Conservation (phyloP, 1,139 yeast genomes). For the Geotrichum cucujoidarum region DNA sequence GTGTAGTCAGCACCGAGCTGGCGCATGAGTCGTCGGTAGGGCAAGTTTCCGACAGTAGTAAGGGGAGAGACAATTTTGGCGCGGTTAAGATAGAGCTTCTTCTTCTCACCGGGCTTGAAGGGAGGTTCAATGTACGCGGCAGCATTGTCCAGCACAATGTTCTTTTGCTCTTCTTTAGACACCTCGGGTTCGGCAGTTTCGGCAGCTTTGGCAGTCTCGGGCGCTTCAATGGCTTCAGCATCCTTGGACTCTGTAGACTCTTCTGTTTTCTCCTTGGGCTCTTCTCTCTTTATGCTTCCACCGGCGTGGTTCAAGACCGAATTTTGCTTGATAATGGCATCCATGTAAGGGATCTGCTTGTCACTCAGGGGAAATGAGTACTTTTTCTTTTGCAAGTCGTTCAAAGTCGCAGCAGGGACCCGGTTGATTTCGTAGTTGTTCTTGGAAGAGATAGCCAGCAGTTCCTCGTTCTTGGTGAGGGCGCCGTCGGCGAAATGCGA, state of each 20-base stretch:
- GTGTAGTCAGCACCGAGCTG: constrained; percentile 89
- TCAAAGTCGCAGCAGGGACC: constrained; percentile 50
- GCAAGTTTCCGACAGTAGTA: constrained; percentile 95
- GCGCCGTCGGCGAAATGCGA: constrained; percentile 51
- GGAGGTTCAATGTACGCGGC: constrained; percentile 71
- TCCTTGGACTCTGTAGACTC: constrained; percentile 8
- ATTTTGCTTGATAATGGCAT: constrained; percentile 41
- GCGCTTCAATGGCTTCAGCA: not conserved
- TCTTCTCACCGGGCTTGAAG: constrained; percentile 78
- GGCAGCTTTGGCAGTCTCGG: not conserved
- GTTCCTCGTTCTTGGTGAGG: constrained; percentile 34
- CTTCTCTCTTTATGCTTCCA: constrained; percentile 9
- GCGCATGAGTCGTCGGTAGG: constrained; percentile 90
- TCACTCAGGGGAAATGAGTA: constrained; percentile 55
- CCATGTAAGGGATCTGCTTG: constrained; percentile 51
- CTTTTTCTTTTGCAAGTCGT: constrained; percentile 56
- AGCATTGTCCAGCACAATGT: constrained; percentile 35
- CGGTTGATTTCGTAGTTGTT: constrained; percentile 65
- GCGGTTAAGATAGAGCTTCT: constrained; percentile 55
- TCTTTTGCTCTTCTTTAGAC: constrained; percentile 22
- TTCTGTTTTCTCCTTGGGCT: not conserved
- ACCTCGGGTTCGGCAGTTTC: not conserved
- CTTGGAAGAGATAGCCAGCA: constrained; percentile 38
- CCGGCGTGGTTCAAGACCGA: constrained; percentile 7
- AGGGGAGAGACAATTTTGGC: constrained; percentile 92